These are phyloP conservation scores for Canavalia gladiata DNA, from an alignment of 306 rosid genomes.

Conservation along the genomic window DNA sequence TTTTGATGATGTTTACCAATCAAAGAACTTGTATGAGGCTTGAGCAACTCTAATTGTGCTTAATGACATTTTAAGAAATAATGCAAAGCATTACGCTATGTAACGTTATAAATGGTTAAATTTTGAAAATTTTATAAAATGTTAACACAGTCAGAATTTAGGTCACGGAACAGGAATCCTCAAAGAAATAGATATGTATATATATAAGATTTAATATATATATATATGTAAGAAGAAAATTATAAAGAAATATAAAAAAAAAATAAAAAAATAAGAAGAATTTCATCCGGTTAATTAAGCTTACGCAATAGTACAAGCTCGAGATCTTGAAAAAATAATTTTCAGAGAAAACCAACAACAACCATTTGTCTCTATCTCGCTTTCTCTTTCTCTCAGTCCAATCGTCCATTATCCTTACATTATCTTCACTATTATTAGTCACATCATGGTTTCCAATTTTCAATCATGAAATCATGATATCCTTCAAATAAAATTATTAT, in stretches of 20 bases:
- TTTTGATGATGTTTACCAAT: not conserved
- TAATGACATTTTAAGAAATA: not conserved
- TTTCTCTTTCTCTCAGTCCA: slow-evolving; percentile 59
- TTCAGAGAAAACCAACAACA: slow-evolving; percentile 3
- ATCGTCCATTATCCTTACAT: slow-evolving; percentile 63
- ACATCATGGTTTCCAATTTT: slow-evolving; percentile 57
- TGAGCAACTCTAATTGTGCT: not conserved
- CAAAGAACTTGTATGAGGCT: not conserved
- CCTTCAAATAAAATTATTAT: slow-evolving; percentile 49
- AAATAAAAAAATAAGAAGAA: too few relatives aligned
- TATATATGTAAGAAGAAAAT: too few relatives aligned
- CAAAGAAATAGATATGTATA: too few relatives aligned
- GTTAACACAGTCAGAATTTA: too few relatives aligned
- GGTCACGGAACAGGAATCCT: too few relatives aligned
- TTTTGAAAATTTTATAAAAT: not conserved
- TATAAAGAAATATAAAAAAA: too few relatives aligned
- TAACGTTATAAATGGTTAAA: not conserved
- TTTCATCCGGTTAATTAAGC: not conserved
- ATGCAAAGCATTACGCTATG: not conserved
- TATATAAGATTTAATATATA: too few relatives aligned
- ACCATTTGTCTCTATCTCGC: slow-evolving; percentile 42
- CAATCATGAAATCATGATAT: slow-evolving; percentile 68
- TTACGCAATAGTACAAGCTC: slow-evolving; percentile 1
- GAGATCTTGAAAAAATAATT: slow-evolving; percentile 3
- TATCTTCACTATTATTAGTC: slow-evolving; percentile 67